Base-by-base conservation (phyloP, 108 stramenopile genomes). In the Cyclotella baltica region DNA sequence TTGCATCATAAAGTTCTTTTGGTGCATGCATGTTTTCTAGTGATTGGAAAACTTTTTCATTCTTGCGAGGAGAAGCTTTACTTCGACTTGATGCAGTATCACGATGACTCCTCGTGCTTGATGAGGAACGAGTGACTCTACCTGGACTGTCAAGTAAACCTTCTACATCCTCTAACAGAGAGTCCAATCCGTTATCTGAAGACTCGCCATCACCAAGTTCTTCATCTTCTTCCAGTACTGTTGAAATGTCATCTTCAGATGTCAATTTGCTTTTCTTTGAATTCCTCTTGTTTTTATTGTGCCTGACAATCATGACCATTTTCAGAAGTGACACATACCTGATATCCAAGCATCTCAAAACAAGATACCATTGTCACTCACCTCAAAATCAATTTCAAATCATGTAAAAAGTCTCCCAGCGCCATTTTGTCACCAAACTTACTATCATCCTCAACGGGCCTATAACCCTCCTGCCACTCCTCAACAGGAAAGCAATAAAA, bases 401-500 rank as follows among this genome's bases (percentile, higher is more conserved):
- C 96, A 30, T 86, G 65, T 25, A 96, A 72, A 73, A 96, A 96
- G 55, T 96, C 96, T 30, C 88, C 87, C 70, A 96, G 56, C 0
- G 96, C 96, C 81, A 96, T 75, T 10, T 83, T 88, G 63, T 96
- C 96, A 9, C 93, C 93, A 86, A 95, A 92, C 67, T 88, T 88
- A 10, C 75, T 76, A 36, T 87, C 72, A 59, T 81, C 73, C 43
- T 80, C 77, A 28, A 84, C 80, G 0, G 85, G 88, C 56, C 88
- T 67, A 80, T 97, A 97, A 11, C 87, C 90, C 18, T 89, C 88
- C 73, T 92, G 72, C 97, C 97, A 97, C 81, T 97, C 97, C 25
- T 96, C 93, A 18, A 88, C 87, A 0, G 97, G 97, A 70, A 97
- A 97, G 56, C 93, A 92, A 80, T 97, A 96, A 51, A 96, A 96